phyloP scores from a whole-genome alignment of 768 basidiomycete species.

The Pleurotus tuber-regium region DNA sequence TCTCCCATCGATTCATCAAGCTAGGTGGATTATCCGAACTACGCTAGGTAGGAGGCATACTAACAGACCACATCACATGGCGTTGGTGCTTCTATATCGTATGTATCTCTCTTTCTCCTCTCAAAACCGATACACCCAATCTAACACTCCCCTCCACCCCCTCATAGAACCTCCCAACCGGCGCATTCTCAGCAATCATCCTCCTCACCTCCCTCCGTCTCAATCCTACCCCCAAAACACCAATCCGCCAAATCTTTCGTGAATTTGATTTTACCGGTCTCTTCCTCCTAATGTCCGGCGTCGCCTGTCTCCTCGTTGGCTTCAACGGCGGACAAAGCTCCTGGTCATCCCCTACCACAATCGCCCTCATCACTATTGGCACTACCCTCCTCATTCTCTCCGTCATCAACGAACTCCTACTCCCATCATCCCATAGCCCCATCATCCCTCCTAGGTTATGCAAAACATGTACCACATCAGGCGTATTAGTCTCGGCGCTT shows the following conservation, averaged over 20 bases:
- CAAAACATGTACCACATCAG: slow-evolving; percentile 73
- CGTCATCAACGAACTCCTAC: slow-evolving; percentile 54
- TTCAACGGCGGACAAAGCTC: slow-evolving; percentile 66
- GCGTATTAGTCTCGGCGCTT: slow-evolving; percentile 55
- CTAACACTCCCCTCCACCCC: neutral
- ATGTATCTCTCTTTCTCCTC: slow-evolving; percentile 21
- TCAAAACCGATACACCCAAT: neutral
- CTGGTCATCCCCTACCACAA: slow-evolving; percentile 60
- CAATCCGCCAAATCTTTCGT: slow-evolving; percentile 50
- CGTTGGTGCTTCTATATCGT: slow-evolving; percentile 83
- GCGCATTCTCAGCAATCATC: slow-evolving; percentile 57
- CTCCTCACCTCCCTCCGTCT: slow-evolving; percentile 75
- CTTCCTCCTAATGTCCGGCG: slow-evolving; percentile 55
- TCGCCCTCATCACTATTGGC: slow-evolving; percentile 61
- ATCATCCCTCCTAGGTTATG: slow-evolving; percentile 77
- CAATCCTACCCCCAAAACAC: slow-evolving; percentile 63
- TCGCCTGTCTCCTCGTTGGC: slow-evolving; percentile 66
- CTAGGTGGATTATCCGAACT: neutral
- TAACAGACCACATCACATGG: slow-evolving; percentile 77
- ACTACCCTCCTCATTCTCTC: slow-evolving; percentile 46
- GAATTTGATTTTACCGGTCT: slow-evolving; percentile 77
- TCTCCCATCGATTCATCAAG: neutral
- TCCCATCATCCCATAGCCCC: slow-evolving; percentile 65
- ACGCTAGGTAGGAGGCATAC: slow-evolving; percentile 25
- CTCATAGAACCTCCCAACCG: slow-evolving; percentile 62